phyloP scores from a whole-genome alignment of 1,284 basidiomycete species.

The Trametes sp. region DNA sequence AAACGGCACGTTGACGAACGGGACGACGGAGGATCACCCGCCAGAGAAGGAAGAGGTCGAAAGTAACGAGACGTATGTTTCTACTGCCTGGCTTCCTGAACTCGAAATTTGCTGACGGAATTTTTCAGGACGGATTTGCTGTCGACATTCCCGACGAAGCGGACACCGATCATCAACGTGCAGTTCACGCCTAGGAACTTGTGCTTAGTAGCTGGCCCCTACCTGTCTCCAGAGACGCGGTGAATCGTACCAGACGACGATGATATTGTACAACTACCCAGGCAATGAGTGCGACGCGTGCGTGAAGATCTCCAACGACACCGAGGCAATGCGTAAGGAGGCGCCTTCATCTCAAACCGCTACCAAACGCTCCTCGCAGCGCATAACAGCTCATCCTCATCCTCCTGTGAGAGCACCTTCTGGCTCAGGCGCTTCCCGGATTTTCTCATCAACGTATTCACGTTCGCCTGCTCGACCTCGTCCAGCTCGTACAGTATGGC shows the following conservation, averaged over 20 bases:
- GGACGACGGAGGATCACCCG: constrained; percentile 30
- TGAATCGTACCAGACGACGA: constrained; percentile 40
- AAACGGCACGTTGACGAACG: constrained; percentile 52
- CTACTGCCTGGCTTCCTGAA: not conserved
- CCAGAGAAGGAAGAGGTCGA: constrained; percentile 50
- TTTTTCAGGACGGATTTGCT: constrained; percentile 81
- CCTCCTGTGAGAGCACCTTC: not conserved
- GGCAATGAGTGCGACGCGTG: not conserved
- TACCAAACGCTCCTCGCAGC: not conserved
- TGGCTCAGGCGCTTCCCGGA: not conserved
- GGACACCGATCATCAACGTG: constrained; percentile 91
- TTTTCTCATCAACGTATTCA: not conserved
- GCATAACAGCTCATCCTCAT: not conserved
- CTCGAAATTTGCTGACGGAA: not conserved
- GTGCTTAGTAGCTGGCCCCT: constrained; percentile 86
- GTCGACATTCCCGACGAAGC: constrained; percentile 93
- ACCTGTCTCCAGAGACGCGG: constrained; percentile 63
- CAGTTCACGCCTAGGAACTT: constrained; percentile 96
- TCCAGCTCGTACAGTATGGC: constrained; percentile 3
- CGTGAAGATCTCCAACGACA: not conserved
- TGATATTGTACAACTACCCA: constrained; percentile 5
- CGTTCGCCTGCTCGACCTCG: not conserved
- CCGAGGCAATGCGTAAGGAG: not conserved
- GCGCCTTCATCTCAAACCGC: not conserved
- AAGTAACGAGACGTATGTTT: constrained; percentile 66